phyloP scores from a whole-genome alignment of 2,329 filamentous ascomycete genomes.

The Aspergillus ochraceoroseus region DNA sequence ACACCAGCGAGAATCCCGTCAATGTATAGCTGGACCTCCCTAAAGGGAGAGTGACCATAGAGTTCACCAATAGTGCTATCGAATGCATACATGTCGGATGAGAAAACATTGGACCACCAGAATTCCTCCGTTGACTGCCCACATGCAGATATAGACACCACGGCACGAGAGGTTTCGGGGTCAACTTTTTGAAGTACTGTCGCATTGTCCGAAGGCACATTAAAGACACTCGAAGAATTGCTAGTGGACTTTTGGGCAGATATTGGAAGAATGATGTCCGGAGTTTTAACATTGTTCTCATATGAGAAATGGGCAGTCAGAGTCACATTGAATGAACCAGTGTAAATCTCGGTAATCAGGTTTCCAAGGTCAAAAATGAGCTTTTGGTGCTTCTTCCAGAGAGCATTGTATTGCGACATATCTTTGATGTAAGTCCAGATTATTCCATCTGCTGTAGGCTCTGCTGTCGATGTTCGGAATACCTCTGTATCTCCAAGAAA shows the following conservation, averaged over 20 bases:
- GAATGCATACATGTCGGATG: slow-evolving; percentile 58
- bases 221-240: slow-evolving; percentile 61
- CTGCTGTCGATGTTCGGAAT: slow-evolving; percentile 78
- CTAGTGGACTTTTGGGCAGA: slow-evolving; percentile 31
- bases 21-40: slow-evolving; percentile 71
- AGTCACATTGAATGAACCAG: slow-evolving; percentile 67
- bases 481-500: slow-evolving; percentile 73
- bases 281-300: slow-evolving; percentile 40
- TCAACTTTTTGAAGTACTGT: slow-evolving; percentile 60
- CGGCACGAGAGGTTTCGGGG: slow-evolving; percentile 60
- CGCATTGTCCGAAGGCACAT: slow-evolving; percentile 59
- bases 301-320: slow-evolving; percentile 68
- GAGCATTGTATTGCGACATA: slow-evolving; percentile 63
- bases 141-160: slow-evolving; percentile 71
- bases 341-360: slow-evolving; percentile 65
- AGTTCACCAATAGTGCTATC: slow-evolving; percentile 52
- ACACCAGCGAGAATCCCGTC: slow-evolving; percentile 69
- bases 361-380: slow-evolving; percentile 78
- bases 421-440: slow-evolving; percentile 74
- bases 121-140: slow-evolving; percentile 75
- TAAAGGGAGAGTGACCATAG: slow-evolving; percentile 66
- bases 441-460: slow-evolving; percentile 67
- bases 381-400: slow-evolving; percentile 66
- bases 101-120: slow-evolving; percentile 75
- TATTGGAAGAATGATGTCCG: slow-evolving; percentile 64